These are phyloP conservation scores for Fusarium praegraminearum DNA, from an alignment of 2,329 filamentous ascomycete species.

Conservation along the genomic window DNA sequence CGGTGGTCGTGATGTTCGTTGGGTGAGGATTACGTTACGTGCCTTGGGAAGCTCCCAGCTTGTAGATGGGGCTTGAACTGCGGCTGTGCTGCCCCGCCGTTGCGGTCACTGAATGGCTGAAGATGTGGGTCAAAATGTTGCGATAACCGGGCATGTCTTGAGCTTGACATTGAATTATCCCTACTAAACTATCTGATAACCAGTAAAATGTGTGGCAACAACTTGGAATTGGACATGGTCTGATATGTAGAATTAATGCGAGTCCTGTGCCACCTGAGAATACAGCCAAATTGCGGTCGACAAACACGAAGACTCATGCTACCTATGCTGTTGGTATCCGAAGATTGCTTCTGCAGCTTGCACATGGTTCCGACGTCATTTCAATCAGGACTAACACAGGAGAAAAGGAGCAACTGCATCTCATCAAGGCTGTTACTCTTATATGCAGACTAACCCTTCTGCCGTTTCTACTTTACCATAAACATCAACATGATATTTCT, in stretches of 20 bases:
- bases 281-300: neutral
- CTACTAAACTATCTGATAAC: neutral
- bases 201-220: neutral
- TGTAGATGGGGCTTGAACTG: slow-evolving; percentile 43
- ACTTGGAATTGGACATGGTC: neutral
- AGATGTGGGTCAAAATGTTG: slow-evolving; percentile 16
- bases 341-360: neutral
- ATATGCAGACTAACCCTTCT: neutral
- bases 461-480: neutral
- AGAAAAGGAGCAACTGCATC: slow-evolving; percentile 2
- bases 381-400: neutral
- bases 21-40: slow-evolving; percentile 47
- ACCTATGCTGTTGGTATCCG: neutral
- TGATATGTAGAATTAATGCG: neutral
- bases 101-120: slow-evolving; percentile 24
- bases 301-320: neutral
- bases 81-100: slow-evolving; percentile 46
- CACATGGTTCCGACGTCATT: slow-evolving; percentile 4
- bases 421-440: neutral
- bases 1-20: slow-evolving; percentile 43
- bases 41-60: slow-evolving; percentile 47
- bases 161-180: slow-evolving; percentile 1
- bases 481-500: neutral
- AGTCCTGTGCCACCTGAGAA: no score
- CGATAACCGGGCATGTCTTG: slow-evolving; percentile 20